phyloP scores from a whole-genome alignment of 352 stramenopile genomes.

The Aphanomyces euteiches region DNA sequence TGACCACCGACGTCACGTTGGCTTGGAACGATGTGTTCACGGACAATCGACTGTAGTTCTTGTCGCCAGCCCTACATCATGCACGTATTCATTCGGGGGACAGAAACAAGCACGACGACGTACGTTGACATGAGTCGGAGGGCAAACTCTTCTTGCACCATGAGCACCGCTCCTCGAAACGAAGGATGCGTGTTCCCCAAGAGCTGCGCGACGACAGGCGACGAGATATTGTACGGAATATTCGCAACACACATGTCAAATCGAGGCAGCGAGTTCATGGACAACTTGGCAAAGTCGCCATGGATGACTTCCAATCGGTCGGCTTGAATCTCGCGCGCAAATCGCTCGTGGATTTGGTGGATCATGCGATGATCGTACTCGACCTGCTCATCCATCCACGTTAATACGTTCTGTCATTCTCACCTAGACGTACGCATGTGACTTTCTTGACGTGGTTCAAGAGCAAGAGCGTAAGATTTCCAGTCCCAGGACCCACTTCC shows the following conservation, averaged over 20 bases:
- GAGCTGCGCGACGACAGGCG: slow-evolving; percentile 68
- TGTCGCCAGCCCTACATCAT: slow-evolving; percentile 46
- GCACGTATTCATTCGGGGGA: background rate
- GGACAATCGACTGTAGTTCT: slow-evolving; percentile 78
- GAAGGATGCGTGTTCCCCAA: slow-evolving; percentile 43
- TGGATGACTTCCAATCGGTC: slow-evolving; percentile 40
- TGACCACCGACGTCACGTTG: slow-evolving; percentile 55
- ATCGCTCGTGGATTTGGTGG: slow-evolving; percentile 57
- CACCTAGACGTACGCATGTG: slow-evolving; percentile 5
- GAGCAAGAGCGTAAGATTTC: slow-evolving; percentile 80
- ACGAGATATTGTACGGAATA: slow-evolving; percentile 86
- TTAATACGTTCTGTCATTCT: background rate
- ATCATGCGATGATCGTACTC: slow-evolving; percentile 81
- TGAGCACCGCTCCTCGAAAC: slow-evolving; percentile 62
- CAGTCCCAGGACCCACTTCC: slow-evolving; percentile 80
- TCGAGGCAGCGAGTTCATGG: slow-evolving; percentile 32
- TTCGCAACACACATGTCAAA: slow-evolving; percentile 82
- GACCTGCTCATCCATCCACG: slow-evolving; percentile 49
- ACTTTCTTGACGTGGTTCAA: slow-evolving; percentile 46
- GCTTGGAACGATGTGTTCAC: slow-evolving; percentile 74
- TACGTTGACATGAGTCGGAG: slow-evolving; percentile 64
- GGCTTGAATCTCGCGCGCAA: slow-evolving; percentile 34
- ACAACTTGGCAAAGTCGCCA: slow-evolving; percentile 47
- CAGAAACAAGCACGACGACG: slow-evolving; percentile 19
- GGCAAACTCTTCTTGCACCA: slow-evolving; percentile 85